Evolutionary conservation across 768 basidiomycete genomes (phyloP), one percentile per base, ranked within the genome.

Genomic region (Boletus coccyginus): DNA sequence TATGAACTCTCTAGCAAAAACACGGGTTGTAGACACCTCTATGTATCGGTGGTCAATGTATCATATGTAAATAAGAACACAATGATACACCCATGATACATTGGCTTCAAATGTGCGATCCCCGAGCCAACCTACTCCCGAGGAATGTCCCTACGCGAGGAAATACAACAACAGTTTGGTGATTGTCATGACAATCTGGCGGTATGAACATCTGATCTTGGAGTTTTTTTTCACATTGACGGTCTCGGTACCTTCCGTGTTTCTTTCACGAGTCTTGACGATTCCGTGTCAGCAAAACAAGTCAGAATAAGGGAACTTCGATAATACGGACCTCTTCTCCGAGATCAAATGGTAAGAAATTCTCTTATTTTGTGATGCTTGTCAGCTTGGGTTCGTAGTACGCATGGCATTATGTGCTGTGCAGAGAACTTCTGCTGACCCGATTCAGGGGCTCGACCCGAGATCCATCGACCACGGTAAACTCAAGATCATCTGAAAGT

Each of bases 381-480:
- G 54, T 67, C n/a, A 65, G 59, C 35, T 44, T 36, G 43, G 33
- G 45, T 47, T 19, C 45, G 13, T 29, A 29, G 14, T 6, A 47
- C 2, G 32, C 17, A 47, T 9, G 33, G 41, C 50, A 38, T 45
- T 43, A 33, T 29, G 17, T 54, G 46, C 55, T 33, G 24, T 41
- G 11, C 19, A 47, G 33, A 32, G 42, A 55, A 55, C 12, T 32
- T 19, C 24, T 49, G 44, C 65, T 57, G 42, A 68, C 67, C 62
- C 48, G 59, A 45, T 21, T 21, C 21, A 21, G 21, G 21, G 57
- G 53, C 31, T 60, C 67, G 11, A 50, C n/a, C 49, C 46, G 42
- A 40, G 65, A 56, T 33, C 36, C 59, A 50, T 67, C 59, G n/a
- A 66, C 66, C 42, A 66, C 64, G 5, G 48, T 61, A n/a, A 69